phyloP scores from a whole-genome alignment of 495 filamentous ascomycete genomes.

The Pyrenula massariospora region DNA sequence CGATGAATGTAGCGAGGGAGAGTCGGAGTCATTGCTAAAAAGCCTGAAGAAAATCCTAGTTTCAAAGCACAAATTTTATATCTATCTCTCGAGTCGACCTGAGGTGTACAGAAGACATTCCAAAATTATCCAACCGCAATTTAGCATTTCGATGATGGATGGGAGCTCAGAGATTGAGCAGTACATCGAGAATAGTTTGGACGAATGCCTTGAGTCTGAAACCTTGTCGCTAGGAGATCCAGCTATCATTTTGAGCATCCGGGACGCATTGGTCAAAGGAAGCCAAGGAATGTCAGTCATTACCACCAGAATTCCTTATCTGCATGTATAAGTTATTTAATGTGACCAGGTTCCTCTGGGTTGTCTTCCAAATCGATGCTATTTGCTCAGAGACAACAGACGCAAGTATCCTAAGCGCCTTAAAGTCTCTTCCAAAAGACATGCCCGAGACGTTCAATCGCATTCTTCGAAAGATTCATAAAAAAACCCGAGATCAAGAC shows the following conservation, averaged over 20 bases:
- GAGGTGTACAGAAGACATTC: slow-evolving; percentile 12
- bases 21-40: slow-evolving; percentile 13
- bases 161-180: slow-evolving; percentile 26
- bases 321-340: too few relatives aligned
- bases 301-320: too few relatives aligned
- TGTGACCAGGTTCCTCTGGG: slow-evolving; percentile 42
- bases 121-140: slow-evolving; percentile 7
- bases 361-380: slow-evolving; percentile 27
- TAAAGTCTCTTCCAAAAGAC: slow-evolving; percentile 27
- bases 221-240: slow-evolving; percentile 23
- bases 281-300: slow-evolving; percentile 22
- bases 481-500: too few relatives aligned
- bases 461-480: slow-evolving; percentile 16
- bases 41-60: slow-evolving; percentile 13
- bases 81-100: slow-evolving; percentile 21
- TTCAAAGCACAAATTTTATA: slow-evolving; percentile 10
- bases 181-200: slow-evolving; percentile 24
- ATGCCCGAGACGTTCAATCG: slow-evolving; percentile 26
- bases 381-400: slow-evolving; percentile 27
- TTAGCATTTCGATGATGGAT: slow-evolving; percentile 16
- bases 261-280: slow-evolving; percentile 7
- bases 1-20: slow-evolving; percentile 19
- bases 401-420: slow-evolving; percentile 21
- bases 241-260: slow-evolving; percentile 17
- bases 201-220: slow-evolving; percentile 14